These are phyloP conservation scores for Hirsutella minnesotensis DNA, from an alignment of 2,329 filamentous ascomycete species.

Conservation along the genomic window DNA sequence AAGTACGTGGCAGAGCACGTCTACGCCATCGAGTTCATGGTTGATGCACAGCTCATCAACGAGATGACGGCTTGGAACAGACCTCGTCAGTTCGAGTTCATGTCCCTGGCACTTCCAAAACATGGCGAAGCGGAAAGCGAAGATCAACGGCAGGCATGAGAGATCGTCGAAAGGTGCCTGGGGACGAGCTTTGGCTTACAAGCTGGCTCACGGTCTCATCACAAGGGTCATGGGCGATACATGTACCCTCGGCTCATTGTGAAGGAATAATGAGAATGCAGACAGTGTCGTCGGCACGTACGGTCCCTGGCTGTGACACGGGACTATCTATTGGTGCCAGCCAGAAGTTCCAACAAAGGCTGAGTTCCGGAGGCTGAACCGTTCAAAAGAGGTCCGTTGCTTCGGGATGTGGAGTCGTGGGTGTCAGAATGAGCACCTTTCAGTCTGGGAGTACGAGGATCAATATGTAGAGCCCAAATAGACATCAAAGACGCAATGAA, in stretches of 20 bases:
- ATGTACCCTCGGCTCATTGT: slow-evolving; percentile 39
- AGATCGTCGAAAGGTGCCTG: slow-evolving; percentile 40
- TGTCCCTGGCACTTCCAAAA: slow-evolving; percentile 24
- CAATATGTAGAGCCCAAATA: no score
- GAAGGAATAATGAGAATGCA: slow-evolving; percentile 35
- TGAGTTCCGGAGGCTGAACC: slow-evolving; percentile 22
- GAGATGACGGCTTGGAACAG: slow-evolving; percentile 39
- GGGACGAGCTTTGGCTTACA: slow-evolving; percentile 39
- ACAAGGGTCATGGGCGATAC: slow-evolving; percentile 35
- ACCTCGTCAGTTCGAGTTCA: slow-evolving; percentile 33
- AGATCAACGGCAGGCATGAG: slow-evolving; percentile 34
- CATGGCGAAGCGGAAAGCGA: slow-evolving; percentile 19
- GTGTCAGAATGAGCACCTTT: no score
- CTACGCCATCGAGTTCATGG: slow-evolving; percentile 37
- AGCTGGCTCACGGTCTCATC: slow-evolving; percentile 43
- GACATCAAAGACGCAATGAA: no score
- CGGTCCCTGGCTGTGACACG: slow-evolving; percentile 41
- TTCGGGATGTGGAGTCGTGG: slow-evolving; percentile 6
- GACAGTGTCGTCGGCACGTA: slow-evolving; percentile 40
- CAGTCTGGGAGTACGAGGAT: no score
- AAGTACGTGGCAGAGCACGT: slow-evolving; percentile 35
- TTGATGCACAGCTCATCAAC: slow-evolving; percentile 39
- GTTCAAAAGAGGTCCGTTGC: slow-evolving; percentile 23
- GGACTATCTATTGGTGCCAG: slow-evolving; percentile 33
- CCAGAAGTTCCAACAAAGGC: slow-evolving; percentile 23